These are phyloP conservation scores for Backusella psychrophila DNA, from an alignment of 192 early-diverging fungal genomes.

Conservation along the genomic window DNA sequence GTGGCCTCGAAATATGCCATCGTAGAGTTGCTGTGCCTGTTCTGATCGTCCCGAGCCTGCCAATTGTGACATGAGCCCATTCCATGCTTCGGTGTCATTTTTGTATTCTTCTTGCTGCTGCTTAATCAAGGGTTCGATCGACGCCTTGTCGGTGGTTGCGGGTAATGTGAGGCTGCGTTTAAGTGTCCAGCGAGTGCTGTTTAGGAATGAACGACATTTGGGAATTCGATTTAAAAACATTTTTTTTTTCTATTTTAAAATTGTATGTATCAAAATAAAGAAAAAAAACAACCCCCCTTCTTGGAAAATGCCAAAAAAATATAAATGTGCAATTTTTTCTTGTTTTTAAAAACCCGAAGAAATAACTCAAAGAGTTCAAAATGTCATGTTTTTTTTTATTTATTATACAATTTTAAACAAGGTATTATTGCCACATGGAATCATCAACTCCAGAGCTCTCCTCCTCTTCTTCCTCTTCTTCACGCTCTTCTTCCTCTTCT, in stretches of 20 bases:
- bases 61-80: neutral
- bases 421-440: neutral
- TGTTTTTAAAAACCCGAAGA: neutral
- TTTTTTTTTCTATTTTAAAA: neutral
- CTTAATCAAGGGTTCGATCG: neutral
- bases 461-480: neutral
- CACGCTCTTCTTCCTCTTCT: neutral
- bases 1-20: slow-evolving; percentile 1
- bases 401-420: neutral
- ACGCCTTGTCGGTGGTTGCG: neutral
- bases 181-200: neutral
- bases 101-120: neutral
- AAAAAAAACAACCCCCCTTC: neutral
- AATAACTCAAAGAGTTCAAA: neutral
- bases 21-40: slow-evolving; percentile 14
- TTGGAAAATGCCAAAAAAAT: neutral
- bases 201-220: neutral
- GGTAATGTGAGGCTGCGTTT: neutral
- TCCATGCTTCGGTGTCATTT: neutral
- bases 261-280: neutral
- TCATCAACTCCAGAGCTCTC: neutral
- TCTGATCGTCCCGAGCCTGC: neutral
- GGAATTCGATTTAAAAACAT: neutral
- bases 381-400: neutral
- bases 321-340: neutral